Evolutionary conservation across 177 flowering plant species (phyloP).

Genomic region (Tripterygium wilfordii): DNA sequence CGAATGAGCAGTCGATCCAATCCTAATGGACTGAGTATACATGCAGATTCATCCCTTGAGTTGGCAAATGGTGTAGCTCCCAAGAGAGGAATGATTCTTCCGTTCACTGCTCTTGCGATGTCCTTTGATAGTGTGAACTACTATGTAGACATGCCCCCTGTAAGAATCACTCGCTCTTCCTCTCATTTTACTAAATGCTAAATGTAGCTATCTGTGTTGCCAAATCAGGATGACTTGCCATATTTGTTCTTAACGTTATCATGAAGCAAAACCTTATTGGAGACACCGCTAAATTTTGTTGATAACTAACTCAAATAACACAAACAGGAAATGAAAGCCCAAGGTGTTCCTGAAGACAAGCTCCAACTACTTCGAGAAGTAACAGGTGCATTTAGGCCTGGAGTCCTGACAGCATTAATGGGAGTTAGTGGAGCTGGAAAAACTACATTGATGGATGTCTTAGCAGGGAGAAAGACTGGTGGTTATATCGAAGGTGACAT

Average conservation of each 20-base stretch:
- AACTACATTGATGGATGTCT: conserved; percentile 92
- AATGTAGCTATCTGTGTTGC: too few species aligned
- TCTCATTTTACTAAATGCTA: not conserved
- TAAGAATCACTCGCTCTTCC: conserved; percentile 24
- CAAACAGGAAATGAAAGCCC: conserved; percentile 90
- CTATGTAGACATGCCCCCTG: conserved; percentile 88
- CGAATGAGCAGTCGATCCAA: conserved; percentile 48
- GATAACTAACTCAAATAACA: too few species aligned
- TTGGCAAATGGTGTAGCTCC: conserved; percentile 54
- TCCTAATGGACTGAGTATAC: conserved; percentile 27
- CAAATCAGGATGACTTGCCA: too few species aligned
- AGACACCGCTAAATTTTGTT: too few species aligned
- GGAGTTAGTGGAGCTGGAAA: conserved; percentile 97
- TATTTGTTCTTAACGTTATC: too few species aligned
- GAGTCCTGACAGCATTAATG: conserved; percentile 86
- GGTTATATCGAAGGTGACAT: conserved; percentile 85
- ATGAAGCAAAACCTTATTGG: too few species aligned
- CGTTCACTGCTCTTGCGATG: conserved; percentile 84
- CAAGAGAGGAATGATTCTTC: conserved; percentile 88
- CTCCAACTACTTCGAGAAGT: conserved; percentile 69
- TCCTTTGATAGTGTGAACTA: conserved; percentile 64
- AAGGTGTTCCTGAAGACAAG: conserved; percentile 70
- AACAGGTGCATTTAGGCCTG: conserved; percentile 90
- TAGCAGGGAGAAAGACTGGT: conserved; percentile 89
- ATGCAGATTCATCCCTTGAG: conserved; percentile 35